Base-by-base conservation (phyloP, 768 basidiomycete genomes). In the Fomitopsis serialis region DNA sequence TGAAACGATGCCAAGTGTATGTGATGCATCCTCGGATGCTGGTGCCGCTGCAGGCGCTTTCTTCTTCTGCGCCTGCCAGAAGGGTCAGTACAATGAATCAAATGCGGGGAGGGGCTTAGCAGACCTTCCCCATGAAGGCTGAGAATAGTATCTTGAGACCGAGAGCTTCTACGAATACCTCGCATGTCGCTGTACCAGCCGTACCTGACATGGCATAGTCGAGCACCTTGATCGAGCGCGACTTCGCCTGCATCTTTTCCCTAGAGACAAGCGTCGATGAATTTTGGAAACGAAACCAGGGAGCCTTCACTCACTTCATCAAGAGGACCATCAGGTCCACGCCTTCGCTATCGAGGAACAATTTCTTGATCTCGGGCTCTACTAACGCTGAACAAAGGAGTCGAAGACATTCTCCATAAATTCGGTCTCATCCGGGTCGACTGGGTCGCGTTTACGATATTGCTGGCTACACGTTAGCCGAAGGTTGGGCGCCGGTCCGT, bases 321-420 rank as follows among this genome's bases (percentile, higher is more conserved):
- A 97, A 89, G 58, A 98, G 75, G n/a, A 97, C 80, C 94, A 98
- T 98, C 32, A 99, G 78, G 62, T 99, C 97, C 13, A 93, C 83
- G 1, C 97, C 97, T 68, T 99, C 97, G 19, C 86, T 86, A 10
- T 84, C 81, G n/a, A 93, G 71, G 70, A 99, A 98, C 3, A 84
- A 70, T 17, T 77, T 68, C 69, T 98, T 98, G 66, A 88, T 82
- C 45, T 83, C 74, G 13, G 84, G 75, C 68, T 96, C 94, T 32
- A 75, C 80, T 22, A 98, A 74, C 0, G 86, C 79, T 0, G 94
- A 95, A 66, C 97, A 98, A 22, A 99, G 0, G 85, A 70, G 65
- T 98, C 91, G 64, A 98, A 98, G 3, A 92, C 63, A 68, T 99
- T 98, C 66, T 98, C 97, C 94, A 98, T 95, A 69, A 93, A 98